phyloP scores from a whole-genome alignment of 345 rosid genomes.

The Cardamine chenopodiifolia region DNA sequence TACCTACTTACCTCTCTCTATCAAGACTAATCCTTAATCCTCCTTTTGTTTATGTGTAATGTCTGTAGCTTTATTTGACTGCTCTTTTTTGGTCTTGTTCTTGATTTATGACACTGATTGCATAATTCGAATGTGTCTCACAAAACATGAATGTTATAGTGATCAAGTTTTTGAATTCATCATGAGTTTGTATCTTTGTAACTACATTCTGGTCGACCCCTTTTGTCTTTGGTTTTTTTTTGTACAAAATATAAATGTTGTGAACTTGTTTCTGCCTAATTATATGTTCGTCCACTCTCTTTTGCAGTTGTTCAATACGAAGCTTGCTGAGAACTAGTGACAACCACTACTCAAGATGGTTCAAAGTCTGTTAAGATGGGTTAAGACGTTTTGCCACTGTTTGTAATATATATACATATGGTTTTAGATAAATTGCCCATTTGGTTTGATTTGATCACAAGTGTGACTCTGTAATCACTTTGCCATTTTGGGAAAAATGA shows the following conservation, averaged over 20 bases:
- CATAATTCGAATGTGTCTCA: not conserved
- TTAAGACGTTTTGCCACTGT: not conserved
- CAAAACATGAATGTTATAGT: not conserved
- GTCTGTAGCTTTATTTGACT: not conserved
- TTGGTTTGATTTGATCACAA: not conserved
- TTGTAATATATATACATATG: not conserved
- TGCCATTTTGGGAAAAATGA: not conserved
- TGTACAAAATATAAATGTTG: too few species aligned
- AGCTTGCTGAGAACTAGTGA: constrained; percentile 54
- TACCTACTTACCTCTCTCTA: not conserved
- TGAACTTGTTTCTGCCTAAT: constrained; percentile 9
- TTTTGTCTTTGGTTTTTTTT: not conserved
- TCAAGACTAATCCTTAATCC: not conserved
- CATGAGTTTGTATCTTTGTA: not conserved
- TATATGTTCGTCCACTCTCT: not conserved
- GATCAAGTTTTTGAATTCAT: not conserved
- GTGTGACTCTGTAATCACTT: constrained; percentile 1
- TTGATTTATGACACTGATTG: too few species aligned
- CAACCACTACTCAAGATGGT: not conserved
- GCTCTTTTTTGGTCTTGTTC: not conserved
- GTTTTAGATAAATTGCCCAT: not conserved
- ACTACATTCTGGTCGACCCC: not conserved
- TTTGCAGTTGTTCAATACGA: constrained; percentile 69
- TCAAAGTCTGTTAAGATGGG: not conserved
- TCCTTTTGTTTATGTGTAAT: not conserved